Evolutionary conservation across 2,329 filamentous ascomycete species (phyloP).

Genomic region (Sarocladiaceae sp.): DNA sequence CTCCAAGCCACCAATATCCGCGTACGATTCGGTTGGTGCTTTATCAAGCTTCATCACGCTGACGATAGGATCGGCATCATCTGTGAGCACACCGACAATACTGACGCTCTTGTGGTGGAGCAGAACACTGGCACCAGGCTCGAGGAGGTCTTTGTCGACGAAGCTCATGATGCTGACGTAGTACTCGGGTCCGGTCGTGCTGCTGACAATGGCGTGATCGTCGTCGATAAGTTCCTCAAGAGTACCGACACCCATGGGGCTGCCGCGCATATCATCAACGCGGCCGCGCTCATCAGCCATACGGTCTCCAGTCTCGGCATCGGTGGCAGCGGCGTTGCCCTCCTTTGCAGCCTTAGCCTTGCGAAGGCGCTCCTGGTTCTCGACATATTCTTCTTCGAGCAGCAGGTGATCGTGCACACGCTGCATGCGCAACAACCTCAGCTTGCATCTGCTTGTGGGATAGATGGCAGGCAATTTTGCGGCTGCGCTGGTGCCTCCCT

Average conservation of each 20-base stretch:
- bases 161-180: slow-evolving; percentile 99
- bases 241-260: slow-evolving; percentile 96
- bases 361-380: slow-evolving; percentile 94
- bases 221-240: slow-evolving; percentile 99
- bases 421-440: slow-evolving; percentile 96
- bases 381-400: slow-evolving; percentile 96
- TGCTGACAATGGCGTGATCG: slow-evolving; percentile 97
- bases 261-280: slow-evolving; percentile 97
- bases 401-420: slow-evolving; percentile 95
- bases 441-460: slow-evolving; percentile 95
- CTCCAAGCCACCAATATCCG: slow-evolving; percentile 96
- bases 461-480: slow-evolving; percentile 93
- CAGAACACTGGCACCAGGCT: slow-evolving; percentile 91
- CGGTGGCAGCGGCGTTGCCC: slow-evolving; percentile 59
- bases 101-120: slow-evolving; percentile 97
- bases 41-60: slow-evolving; percentile 99
- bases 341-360: slow-evolving; percentile 84
- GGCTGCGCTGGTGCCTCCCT: slow-evolving; percentile 85
- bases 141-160: slow-evolving; percentile 96
- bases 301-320: slow-evolving; percentile 65
- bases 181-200: slow-evolving; percentile 95
- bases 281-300: slow-evolving; percentile 92
- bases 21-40: slow-evolving; percentile 95
- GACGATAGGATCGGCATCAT: slow-evolving; percentile 91
- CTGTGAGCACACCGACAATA: slow-evolving; percentile 93